Conservation (phyloP, 2,329 filamentous ascomycete species). For the Chrysoporthe cubensis region DNA sequence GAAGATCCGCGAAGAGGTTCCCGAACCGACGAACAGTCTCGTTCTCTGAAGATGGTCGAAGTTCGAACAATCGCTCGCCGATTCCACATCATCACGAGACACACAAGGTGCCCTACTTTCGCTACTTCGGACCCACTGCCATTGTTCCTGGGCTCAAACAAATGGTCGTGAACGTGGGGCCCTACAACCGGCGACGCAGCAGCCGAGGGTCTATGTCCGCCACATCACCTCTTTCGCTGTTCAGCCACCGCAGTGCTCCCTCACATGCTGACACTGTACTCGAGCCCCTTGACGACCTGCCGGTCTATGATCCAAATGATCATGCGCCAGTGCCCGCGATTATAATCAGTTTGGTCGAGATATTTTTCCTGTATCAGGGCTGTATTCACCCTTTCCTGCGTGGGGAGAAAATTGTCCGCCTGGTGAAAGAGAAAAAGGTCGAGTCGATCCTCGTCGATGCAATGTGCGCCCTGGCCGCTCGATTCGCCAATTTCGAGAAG, state of each 20-base stretch:
- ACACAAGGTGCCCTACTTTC: conserved; percentile 81
- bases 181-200: conserved; percentile 67
- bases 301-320: conserved; percentile 77
- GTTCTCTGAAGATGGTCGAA: conserved; percentile 46
- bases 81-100: conserved; percentile 55
- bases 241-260: conserved; percentile 42
- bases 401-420: conserved; percentile 70
- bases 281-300: conserved; percentile 57
- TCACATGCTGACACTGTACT: conserved; percentile 47
- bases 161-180: conserved; percentile 73
- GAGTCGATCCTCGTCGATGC: conserved; percentile 87
- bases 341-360: conserved; percentile 76
- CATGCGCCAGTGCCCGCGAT: conserved; percentile 71
- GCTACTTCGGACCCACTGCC: conserved; percentile 88
- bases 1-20: conserved; percentile 21
- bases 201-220: conserved; percentile 60
- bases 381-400: conserved; percentile 86
- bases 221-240: conserved; percentile 51
- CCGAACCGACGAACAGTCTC: conserved; percentile 40
- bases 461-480: conserved; percentile 79
- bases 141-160: conserved; percentile 93
- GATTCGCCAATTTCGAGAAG: conserved; percentile 71
- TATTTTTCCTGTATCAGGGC: conserved; percentile 80
- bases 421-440: conserved; percentile 78
- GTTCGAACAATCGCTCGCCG: conserved; percentile 48